phyloP scores from a whole-genome alignment of 495 filamentous ascomycete genomes.

The Cercophora sp. region DNA sequence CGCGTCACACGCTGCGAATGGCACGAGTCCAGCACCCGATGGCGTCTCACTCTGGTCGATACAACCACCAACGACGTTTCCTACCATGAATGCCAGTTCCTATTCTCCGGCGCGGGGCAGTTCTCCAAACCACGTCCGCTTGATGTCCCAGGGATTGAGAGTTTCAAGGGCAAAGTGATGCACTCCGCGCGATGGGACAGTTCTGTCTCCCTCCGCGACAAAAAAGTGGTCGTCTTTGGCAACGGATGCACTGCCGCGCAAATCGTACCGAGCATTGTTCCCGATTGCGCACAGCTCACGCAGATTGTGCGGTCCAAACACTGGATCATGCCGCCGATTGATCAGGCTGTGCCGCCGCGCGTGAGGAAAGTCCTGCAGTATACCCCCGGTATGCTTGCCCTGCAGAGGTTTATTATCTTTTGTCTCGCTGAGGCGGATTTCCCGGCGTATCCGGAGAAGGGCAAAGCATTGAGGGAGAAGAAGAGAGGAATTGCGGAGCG shows the following conservation, averaged over 20 bases:
- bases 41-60: slow-evolving; percentile 21
- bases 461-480: slow-evolving; percentile 11
- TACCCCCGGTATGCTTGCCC: slow-evolving; percentile 25
- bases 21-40: slow-evolving; percentile 48
- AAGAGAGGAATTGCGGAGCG: slow-evolving; percentile 7
- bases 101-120: slow-evolving; percentile 52
- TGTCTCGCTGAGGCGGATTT: slow-evolving; percentile 5
- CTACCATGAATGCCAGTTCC: slow-evolving; percentile 30
- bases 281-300: slow-evolving; percentile 25
- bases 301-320: slow-evolving; percentile 33
- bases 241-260: slow-evolving; percentile 55
- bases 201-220: slow-evolving; percentile 41
- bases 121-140: slow-evolving; percentile 33
- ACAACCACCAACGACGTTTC: background rate
- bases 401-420: slow-evolving; percentile 26
- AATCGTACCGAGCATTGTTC: slow-evolving; percentile 36
- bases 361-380: slow-evolving; percentile 15
- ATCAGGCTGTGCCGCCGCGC: slow-evolving; percentile 18
- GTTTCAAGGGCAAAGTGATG: slow-evolving; percentile 52
- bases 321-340: slow-evolving; percentile 36
- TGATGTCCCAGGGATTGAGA: slow-evolving; percentile 50
- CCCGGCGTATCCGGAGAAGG: slow-evolving; percentile 22
- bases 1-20: slow-evolving; percentile 55
- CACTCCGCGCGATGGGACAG: slow-evolving; percentile 58
- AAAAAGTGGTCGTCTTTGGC: slow-evolving; percentile 57